phyloP scores from a whole-genome alignment of 768 basidiomycete genomes.

The Auriscalpium microsporum region DNA sequence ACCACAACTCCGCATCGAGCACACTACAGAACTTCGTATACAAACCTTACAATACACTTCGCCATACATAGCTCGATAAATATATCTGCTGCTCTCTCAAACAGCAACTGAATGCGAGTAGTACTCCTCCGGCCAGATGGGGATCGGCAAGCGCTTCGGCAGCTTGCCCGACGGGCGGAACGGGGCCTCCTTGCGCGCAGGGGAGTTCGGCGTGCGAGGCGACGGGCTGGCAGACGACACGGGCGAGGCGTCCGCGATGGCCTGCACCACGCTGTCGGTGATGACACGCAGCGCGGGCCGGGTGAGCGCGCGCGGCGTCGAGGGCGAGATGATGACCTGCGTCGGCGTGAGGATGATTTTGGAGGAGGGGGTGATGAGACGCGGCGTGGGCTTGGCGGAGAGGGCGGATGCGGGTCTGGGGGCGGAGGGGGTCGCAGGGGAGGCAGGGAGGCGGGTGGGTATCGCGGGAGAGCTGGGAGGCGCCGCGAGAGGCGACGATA shows the following conservation, averaged over 20 bases:
- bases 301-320: background rate
- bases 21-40: background rate
- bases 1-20: background rate
- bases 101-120: constrained; percentile 10
- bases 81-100: background rate
- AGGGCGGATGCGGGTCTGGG: constrained; percentile 3
- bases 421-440: constrained; percentile 13
- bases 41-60: background rate
- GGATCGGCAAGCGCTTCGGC: constrained; percentile 7
- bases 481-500: constrained; percentile 5
- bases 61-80: background rate
- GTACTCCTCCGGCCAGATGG: constrained; percentile 3
- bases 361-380: too few species aligned
- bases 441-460: constrained; percentile 18
- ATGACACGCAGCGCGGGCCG: constrained; percentile 9
- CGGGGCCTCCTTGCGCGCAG: background rate
- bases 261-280: constrained; percentile 2
- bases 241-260: background rate
- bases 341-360: background rate
- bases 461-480: constrained; percentile 10
- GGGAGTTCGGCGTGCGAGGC: background rate
- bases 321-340: background rate
- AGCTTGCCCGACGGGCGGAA: constrained; percentile 6
- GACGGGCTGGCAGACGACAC: background rate
- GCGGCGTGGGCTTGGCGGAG: too few species aligned